These are phyloP conservation scores for Nitzschia inconspicua DNA, from an alignment of 108 stramenopile species.

Conservation along the genomic window DNA sequence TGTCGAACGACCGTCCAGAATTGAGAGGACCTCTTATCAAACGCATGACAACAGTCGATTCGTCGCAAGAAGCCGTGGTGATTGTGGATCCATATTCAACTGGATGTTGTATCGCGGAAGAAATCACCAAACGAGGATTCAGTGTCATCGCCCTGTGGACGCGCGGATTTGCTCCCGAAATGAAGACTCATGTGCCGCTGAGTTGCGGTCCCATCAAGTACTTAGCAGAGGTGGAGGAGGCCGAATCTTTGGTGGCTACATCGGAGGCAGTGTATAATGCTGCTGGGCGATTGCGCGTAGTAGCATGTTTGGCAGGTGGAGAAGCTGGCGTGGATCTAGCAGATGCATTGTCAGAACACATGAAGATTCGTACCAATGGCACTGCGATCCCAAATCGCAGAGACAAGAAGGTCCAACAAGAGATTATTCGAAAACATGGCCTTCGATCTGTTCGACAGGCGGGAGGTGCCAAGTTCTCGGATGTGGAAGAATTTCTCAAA, in stretches of 20 bases:
- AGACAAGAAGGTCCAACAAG: slow-evolving; percentile 92
- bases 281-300: slow-evolving; percentile 58
- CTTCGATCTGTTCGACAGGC: slow-evolving; percentile 85
- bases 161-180: slow-evolving; percentile 56
- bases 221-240: slow-evolving; percentile 53
- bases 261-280: slow-evolving; percentile 45
- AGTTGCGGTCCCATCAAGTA: slow-evolving; percentile 51
- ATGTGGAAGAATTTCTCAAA: slow-evolving; percentile 74
- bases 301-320: slow-evolving; percentile 75
- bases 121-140: slow-evolving; percentile 72
- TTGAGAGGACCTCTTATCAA: slow-evolving; percentile 47
- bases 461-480: slow-evolving; percentile 57
- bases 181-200: slow-evolving; percentile 74
- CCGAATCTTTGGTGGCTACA: slow-evolving; percentile 48
- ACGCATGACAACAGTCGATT: slow-evolving; percentile 76
- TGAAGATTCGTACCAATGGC: slow-evolving; percentile 83
- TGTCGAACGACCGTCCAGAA: slow-evolving; percentile 76
- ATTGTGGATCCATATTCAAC: slow-evolving; percentile 92
- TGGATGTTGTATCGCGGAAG: slow-evolving; percentile 74
- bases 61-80: slow-evolving; percentile 80
- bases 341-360: slow-evolving; percentile 68
- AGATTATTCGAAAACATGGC: slow-evolving; percentile 71
- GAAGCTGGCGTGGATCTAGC: slow-evolving; percentile 86
- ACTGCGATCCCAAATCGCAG: slow-evolving; percentile 77
- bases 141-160: slow-evolving; percentile 79